Evolutionary conservation across 352 stramenopile species (phyloP).

Genomic region (Phytophthora multivora): DNA sequence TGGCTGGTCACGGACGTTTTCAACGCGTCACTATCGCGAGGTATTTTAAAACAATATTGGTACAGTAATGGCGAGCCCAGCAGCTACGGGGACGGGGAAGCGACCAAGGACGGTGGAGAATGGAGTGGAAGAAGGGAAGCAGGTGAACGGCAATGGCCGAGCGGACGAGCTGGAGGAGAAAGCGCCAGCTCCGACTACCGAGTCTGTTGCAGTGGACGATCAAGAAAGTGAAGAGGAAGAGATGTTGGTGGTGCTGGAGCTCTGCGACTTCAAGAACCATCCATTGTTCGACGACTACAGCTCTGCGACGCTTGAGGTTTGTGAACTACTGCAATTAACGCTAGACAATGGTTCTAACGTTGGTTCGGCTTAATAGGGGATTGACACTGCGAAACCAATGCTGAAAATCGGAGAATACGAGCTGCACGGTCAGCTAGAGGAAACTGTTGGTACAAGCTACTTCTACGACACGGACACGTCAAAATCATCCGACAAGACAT

Average conservation of each 20-base stretch:
- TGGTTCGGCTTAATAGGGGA: constrained; percentile 42
- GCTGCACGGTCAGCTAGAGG: constrained; percentile 69
- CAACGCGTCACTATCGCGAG: constrained; percentile 19
- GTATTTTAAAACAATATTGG: neutral
- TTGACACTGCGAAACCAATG: constrained; percentile 66
- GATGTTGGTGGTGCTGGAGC: constrained; percentile 71
- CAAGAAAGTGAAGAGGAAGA: constrained; percentile 60
- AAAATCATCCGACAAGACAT: constrained; percentile 42
- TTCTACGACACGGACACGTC: constrained; percentile 77
- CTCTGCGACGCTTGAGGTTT: constrained; percentile 63
- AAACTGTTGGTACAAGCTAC: constrained; percentile 80
- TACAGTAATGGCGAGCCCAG: neutral
- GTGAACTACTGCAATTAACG: neutral
- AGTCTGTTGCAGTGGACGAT: constrained; percentile 6
- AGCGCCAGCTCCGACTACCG: neutral
- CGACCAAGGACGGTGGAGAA: constrained; percentile 5
- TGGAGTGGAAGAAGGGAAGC: neutral
- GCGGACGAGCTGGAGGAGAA: constrained; percentile 17
- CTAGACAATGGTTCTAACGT: neutral
- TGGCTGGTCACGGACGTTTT: constrained; percentile 27
- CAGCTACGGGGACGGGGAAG: neutral
- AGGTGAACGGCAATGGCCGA: constrained; percentile 6
- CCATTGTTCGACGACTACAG: constrained; percentile 77
- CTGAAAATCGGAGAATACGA: constrained; percentile 76
- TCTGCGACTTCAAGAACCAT: constrained; percentile 85